These are phyloP conservation scores for Sporisorium sorghi DNA, from an alignment of 1,284 basidiomycete genomes.

Conservation along the genomic window DNA sequence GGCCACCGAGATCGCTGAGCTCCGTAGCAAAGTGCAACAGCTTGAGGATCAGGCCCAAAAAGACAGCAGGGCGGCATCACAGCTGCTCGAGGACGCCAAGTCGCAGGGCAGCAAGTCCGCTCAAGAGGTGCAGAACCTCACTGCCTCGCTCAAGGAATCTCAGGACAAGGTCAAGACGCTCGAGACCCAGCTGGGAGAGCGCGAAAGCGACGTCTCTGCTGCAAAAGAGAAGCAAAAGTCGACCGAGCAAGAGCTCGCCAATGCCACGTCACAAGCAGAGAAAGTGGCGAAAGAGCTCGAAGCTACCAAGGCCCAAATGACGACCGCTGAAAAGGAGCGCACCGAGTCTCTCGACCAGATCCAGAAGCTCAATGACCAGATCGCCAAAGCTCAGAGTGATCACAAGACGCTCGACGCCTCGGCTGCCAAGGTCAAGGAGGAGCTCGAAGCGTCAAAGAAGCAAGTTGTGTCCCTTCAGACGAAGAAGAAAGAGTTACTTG, in stretches of 20 bases:
- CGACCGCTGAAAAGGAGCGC: slow-evolving; percentile 14
- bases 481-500: slow-evolving; percentile 30
- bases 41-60: slow-evolving; percentile 21
- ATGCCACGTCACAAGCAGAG: slow-evolving; percentile 13
- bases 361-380: slow-evolving; percentile 26
- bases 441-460: slow-evolving; percentile 34
- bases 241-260: slow-evolving; percentile 15
- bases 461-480: slow-evolving; percentile 13
- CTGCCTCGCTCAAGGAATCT: slow-evolving; percentile 20
- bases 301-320: slow-evolving; percentile 9
- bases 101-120: slow-evolving; percentile 23
- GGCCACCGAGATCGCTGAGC: slow-evolving; percentile 23
- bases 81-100: slow-evolving; percentile 27
- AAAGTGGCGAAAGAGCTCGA: slow-evolving; percentile 24
- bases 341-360: slow-evolving; percentile 20
- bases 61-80: slow-evolving; percentile 16
- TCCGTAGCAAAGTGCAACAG: slow-evolving; percentile 34
- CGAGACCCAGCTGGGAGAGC: slow-evolving; percentile 24
- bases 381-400: slow-evolving; percentile 22
- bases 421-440: slow-evolving; percentile 13
- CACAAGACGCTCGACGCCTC: slow-evolving; percentile 27
- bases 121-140: slow-evolving; percentile 17
- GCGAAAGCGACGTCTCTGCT: slow-evolving; percentile 15
- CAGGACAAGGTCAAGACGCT: slow-evolving; percentile 16
- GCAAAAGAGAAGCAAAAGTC: slow-evolving; percentile 17